Evolutionary conservation across 176 grass and related monocot genomes (phyloP), one percentile per base, ranked within the genome.

Genomic region (Lolium rigidum): DNA sequence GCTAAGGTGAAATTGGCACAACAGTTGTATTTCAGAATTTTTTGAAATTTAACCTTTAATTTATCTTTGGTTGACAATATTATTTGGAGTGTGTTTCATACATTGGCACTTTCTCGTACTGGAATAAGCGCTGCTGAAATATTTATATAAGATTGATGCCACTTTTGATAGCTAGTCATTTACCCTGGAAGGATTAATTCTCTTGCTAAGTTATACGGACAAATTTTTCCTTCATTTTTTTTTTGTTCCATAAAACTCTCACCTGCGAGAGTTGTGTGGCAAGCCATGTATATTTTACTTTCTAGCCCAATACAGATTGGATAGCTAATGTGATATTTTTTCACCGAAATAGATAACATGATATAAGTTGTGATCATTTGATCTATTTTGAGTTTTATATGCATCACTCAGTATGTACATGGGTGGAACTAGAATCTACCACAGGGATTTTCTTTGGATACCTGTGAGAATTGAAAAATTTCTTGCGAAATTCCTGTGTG

Each of bases 1-100:
- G 97, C 97, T 39, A 96, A 99, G 97, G 97, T 99, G 52, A 80
- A 80, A 37, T 51, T 76, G 28, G 31, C 70, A 86, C 5, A 15
- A 35, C 54, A 47, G 11, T 13, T 77, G 28, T 18, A 82, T 63
- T 22, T 78, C 77, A 74, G 15, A 73, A 56, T 64, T 13, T 21
- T 7, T 22, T 57, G 18, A 75, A 56, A 31, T 54, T 54, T 20
- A 46, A 24, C 74, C 3, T 63, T 64, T 81, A 10, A 1, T 7
- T 21, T 15, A 81, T 25, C 48, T 76, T 81, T 58, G 58, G 39
- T 51, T 54, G 9, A 41, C 50, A 46, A 39, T 0, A 69, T 28
- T 2, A 20, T 52, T 38, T 12, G 50, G 7, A 80, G 52, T 63
- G 24, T 13, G 20, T 13, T 51, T 62, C 9, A 22, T 74, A 16